Conservation (phyloP, 345 rosid genomes). For the Eutrema heterophyllum region DNA sequence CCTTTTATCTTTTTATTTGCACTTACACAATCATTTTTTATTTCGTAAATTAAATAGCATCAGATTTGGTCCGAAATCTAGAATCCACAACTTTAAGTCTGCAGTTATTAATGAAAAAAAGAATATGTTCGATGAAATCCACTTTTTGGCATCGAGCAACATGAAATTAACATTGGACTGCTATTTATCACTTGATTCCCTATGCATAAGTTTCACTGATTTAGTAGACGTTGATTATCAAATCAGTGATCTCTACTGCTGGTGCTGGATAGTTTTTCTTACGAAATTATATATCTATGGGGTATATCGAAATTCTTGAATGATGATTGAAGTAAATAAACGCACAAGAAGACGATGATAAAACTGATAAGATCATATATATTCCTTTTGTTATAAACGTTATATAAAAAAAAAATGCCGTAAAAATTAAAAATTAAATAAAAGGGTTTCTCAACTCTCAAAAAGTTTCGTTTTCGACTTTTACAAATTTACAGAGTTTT, state of each 20-base stretch:
- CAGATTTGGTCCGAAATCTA: no score
- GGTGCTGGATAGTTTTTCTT: neutral
- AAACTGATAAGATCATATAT: neutral
- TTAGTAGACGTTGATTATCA: neutral
- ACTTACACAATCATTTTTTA: no score
- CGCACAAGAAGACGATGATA: neutral
- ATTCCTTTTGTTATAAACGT: neutral
- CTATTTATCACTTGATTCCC: no score
- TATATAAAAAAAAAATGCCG: no score
- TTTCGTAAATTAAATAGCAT: no score
- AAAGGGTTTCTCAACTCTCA: neutral
- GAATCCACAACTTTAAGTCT: no score
- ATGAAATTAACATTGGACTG: no score
- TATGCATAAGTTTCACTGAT: neutral
- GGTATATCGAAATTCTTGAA: neutral
- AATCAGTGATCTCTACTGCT: neutral
- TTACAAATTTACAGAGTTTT: slow-evolving; percentile 1
- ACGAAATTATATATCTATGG: neutral
- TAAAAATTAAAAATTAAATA: neutral
- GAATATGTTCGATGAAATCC: no score
- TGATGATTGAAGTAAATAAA: no score
- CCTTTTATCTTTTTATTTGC: no score
- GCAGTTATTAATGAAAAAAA: no score
- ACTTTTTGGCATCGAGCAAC: no score
- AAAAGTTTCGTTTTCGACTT: slow-evolving; percentile 9